Percentiles rank a stretch among this genome's conserved stretches.
phyloP scores from a whole-genome alignment of 202 grass and related monocot genomes.

The Carex sylvatica region DNA sequence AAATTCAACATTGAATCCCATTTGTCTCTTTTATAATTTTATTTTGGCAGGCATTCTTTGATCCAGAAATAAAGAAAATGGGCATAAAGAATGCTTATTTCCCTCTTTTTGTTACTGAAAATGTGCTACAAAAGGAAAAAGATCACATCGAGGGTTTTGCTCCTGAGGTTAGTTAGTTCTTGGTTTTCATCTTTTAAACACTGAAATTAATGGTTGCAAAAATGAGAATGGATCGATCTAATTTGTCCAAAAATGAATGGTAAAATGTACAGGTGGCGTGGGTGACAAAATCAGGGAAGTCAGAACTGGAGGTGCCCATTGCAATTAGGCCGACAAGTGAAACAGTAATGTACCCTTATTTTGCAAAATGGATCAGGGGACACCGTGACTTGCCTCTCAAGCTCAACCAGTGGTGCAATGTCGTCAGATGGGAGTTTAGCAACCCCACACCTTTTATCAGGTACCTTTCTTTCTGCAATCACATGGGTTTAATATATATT shows the following conservation, averaged over 20 bases:
- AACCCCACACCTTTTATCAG: conserved; percentile 97
- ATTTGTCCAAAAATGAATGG: conserved; percentile 1
- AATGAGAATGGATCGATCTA: background rate
- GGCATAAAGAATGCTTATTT: conserved; percentile 90
- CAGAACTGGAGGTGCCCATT: conserved; percentile 85
- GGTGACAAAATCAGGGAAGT: conserved; percentile 84
- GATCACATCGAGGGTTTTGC: conserved; percentile 98
- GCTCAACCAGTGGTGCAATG: conserved; percentile 98
- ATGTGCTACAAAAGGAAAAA: conserved; percentile 93
- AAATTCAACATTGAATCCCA: background rate
- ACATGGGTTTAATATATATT: background rate
- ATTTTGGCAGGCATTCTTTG: conserved; percentile 81
- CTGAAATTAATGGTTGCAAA: background rate
- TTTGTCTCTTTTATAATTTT: background rate
- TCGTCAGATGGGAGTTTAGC: conserved; percentile 87
- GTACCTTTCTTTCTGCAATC: conserved; percentile 8
- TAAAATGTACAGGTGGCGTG: conserved; percentile 50
- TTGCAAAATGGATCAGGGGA: conserved; percentile 98
- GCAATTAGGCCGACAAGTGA: conserved; percentile 94
- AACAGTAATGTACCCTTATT: conserved; percentile 99
- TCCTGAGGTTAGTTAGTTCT: conserved; percentile 62
- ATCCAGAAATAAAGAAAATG: conserved; percentile 88
- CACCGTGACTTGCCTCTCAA: conserved; percentile 89
- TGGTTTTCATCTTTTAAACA: background rate
- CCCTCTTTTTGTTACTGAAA: conserved; percentile 94